Conservation (phyloP, 257 asterid genomes). For the Cynanchum wilfordii region DNA sequence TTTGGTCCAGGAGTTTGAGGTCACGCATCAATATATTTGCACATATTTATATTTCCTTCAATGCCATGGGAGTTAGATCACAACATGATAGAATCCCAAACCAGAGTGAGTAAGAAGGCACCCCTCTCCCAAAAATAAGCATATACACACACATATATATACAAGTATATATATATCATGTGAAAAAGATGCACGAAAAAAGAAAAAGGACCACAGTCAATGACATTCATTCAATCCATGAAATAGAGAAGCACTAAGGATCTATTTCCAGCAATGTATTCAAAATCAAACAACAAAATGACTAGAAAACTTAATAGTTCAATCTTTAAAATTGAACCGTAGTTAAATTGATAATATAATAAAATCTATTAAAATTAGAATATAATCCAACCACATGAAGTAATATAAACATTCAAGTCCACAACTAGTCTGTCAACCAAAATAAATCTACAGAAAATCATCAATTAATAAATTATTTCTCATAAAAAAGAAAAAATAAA, state of each 20-base stretch:
- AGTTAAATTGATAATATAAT: no score
- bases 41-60: not conserved
- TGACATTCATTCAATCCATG: not conserved
- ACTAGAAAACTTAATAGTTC: no score
- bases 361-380: no score
- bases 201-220: not conserved
- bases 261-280: not conserved
- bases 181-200: not conserved
- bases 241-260: not conserved
- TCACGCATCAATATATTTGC: not conserved
- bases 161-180: not conserved
- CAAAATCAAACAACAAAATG: no score
- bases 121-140: not conserved
- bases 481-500: no score
- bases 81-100: not conserved
- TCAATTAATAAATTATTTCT: no score
- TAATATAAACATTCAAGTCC: no score
- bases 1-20: no score
- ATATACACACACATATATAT: not conserved
- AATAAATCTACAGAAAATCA: no score
- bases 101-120: not conserved
- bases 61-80: not conserved
- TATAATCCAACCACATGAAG: no score
- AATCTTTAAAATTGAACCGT: no score
- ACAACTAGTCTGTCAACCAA: no score